These are phyloP conservation scores for Elsinoe necatrix DNA, from an alignment of 2,329 filamentous ascomycete genomes.

Conservation along the genomic window DNA sequence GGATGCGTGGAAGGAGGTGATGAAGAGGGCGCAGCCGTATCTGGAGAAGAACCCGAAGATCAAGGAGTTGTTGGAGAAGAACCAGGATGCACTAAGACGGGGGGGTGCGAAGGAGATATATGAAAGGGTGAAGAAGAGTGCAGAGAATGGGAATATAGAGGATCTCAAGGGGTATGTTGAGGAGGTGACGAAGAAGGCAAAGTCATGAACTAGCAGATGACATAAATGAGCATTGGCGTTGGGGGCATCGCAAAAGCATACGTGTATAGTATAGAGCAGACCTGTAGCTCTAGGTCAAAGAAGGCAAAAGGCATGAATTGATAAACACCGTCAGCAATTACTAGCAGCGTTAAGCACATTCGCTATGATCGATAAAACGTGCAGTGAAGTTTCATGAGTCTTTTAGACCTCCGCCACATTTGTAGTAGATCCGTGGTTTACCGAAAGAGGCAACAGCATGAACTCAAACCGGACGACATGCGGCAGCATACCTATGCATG, in stretches of 20 bases:
- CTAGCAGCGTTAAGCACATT: too few species aligned
- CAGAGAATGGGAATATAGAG: constrained; percentile 51
- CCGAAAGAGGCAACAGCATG: background rate
- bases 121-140: constrained; percentile 52
- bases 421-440: too few species aligned
- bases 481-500: too few species aligned
- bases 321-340: too few species aligned
- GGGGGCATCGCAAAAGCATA: too few species aligned
- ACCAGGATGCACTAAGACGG: constrained; percentile 57
- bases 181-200: constrained; percentile 50
- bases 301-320: too few species aligned
- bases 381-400: background rate
- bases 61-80: constrained; percentile 64
- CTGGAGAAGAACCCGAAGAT: constrained; percentile 69
- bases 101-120: constrained; percentile 59
- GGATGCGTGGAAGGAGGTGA: constrained; percentile 61
- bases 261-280: constrained; percentile 9
- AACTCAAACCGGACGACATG: too few species aligned
- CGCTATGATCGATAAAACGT: too few species aligned
- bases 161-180: constrained; percentile 55
- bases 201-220: constrained; percentile 33
- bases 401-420: too few species aligned
- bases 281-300: too few species aligned
- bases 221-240: too few species aligned
- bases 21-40: constrained; percentile 62